These are phyloP conservation scores for Tuber aestivum DNA, from an alignment of 495 filamentous ascomycete genomes.

Conservation along the genomic window DNA sequence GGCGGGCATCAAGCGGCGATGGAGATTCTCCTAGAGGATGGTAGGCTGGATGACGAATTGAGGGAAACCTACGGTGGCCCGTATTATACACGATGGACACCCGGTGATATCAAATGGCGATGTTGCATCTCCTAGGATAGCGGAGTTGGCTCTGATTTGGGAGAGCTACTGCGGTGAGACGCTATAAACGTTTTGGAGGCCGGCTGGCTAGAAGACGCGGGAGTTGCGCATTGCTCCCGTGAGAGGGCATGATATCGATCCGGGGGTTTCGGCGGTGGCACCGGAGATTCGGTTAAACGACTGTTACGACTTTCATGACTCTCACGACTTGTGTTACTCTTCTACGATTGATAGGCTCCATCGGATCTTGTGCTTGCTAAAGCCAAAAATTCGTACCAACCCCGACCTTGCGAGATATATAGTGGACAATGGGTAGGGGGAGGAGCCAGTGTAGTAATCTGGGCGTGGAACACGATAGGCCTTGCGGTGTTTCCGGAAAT, in stretches of 20 bases:
- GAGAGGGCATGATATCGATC: not conserved
- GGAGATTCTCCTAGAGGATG: not conserved
- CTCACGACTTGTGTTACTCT: slow-evolving; percentile 3
- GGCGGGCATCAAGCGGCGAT: not conserved
- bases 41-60: not conserved
- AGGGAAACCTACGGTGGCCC: not conserved
- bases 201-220: not conserved
- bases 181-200: not conserved
- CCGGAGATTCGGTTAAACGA: not conserved
- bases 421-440: not conserved
- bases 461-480: not conserved
- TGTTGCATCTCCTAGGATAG: slow-evolving; percentile 2
- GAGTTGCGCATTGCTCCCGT: not conserved
- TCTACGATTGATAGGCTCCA: slow-evolving; percentile 4
- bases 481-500: not conserved
- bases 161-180: not conserved
- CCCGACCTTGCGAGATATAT: not conserved
- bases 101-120: not conserved
- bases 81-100: not conserved
- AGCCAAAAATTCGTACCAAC: not conserved
- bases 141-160: not conserved
- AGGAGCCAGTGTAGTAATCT: not conserved
- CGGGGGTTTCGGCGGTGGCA: not conserved
- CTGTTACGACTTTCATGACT: slow-evolving; percentile 1
- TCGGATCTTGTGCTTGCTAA: not conserved